phyloP scores from a whole-genome alignment of 345 rosid genomes.

The Eucalyptus cloeziana region DNA sequence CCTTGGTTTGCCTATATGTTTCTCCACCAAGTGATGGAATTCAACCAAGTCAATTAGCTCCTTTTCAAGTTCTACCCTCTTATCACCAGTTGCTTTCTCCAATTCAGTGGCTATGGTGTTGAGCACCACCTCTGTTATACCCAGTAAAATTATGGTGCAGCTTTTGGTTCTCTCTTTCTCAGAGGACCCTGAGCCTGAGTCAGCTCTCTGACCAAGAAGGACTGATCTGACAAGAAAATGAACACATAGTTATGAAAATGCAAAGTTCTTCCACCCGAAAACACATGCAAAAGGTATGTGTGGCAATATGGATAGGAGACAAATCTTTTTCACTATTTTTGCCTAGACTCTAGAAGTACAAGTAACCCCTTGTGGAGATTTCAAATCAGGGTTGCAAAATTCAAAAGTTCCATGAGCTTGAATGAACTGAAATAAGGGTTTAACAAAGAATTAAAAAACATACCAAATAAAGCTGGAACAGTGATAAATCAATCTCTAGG shows the following conservation, averaged over 20 bases:
- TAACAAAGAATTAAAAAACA: neutral
- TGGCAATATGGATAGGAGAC: neutral
- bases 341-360: neutral
- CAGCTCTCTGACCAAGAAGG: slow-evolving; percentile 43
- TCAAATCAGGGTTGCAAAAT: neutral
- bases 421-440: neutral
- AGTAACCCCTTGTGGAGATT: neutral
- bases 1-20: slow-evolving; percentile 18
- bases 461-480: neutral
- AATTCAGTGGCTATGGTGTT: slow-evolving; percentile 38
- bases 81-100: slow-evolving; percentile 42
- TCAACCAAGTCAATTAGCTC: slow-evolving; percentile 47
- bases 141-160: slow-evolving; percentile 32
- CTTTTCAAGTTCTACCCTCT: slow-evolving; percentile 38
- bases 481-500: neutral
- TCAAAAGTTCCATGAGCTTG: neutral
- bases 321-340: neutral
- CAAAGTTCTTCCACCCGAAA: neutral
- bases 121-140: slow-evolving; percentile 54
- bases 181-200: slow-evolving; percentile 25
- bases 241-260: neutral
- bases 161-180: slow-evolving; percentile 48
- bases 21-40: slow-evolving; percentile 35
- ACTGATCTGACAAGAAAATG: slow-evolving; percentile 34
- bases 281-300: neutral